phyloP scores from a whole-genome alignment of 352 stramenopile species.

The Phytopythium delawarense region DNA sequence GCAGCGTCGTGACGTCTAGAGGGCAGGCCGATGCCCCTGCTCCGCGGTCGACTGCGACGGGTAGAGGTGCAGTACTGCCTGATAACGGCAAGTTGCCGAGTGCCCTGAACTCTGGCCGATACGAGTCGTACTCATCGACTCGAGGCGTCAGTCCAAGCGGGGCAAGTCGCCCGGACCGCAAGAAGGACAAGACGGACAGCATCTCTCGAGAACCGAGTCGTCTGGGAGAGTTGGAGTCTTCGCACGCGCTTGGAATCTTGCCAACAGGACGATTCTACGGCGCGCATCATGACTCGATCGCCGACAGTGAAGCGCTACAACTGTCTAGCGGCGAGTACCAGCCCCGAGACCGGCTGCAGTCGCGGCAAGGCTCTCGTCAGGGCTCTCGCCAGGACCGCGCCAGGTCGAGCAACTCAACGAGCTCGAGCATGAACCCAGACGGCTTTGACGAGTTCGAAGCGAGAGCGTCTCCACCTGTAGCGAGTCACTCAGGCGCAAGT shows the following conservation, averaged over 20 bases:
- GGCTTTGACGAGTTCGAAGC: slow-evolving; percentile 48
- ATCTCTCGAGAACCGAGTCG: not conserved
- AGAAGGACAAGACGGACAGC: not conserved
- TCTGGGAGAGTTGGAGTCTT: not conserved
- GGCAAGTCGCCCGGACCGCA: not conserved
- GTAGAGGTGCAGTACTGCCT: slow-evolving; percentile 14
- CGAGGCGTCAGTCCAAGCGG: not conserved
- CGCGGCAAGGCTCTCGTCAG: slow-evolving; percentile 64
- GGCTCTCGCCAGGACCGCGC: slow-evolving; percentile 27
- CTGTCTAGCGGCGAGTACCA: slow-evolving; percentile 50
- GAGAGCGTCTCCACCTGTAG: slow-evolving; percentile 8
- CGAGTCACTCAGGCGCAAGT: slow-evolving; percentile 9
- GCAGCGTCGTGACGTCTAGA: slow-evolving; percentile 9
- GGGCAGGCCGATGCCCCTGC: not conserved
- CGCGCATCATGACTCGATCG: slow-evolving; percentile 18
- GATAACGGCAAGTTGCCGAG: slow-evolving; percentile 24
- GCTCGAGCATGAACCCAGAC: slow-evolving; percentile 9
- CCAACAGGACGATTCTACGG: not conserved
- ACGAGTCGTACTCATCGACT: not conserved
- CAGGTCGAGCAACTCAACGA: not conserved
- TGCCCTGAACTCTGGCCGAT: slow-evolving; percentile 16
- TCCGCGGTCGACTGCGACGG: not conserved
- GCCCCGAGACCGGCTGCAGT: slow-evolving; percentile 69
- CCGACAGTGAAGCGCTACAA: slow-evolving; percentile 6
- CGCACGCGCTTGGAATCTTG: not conserved